A percentile compares a stretch with the other conserved stretches of the same genome.
phyloP scores from a whole-genome alignment of 108 stramenopile species.

The Cylindrotheca fusiformis region DNA sequence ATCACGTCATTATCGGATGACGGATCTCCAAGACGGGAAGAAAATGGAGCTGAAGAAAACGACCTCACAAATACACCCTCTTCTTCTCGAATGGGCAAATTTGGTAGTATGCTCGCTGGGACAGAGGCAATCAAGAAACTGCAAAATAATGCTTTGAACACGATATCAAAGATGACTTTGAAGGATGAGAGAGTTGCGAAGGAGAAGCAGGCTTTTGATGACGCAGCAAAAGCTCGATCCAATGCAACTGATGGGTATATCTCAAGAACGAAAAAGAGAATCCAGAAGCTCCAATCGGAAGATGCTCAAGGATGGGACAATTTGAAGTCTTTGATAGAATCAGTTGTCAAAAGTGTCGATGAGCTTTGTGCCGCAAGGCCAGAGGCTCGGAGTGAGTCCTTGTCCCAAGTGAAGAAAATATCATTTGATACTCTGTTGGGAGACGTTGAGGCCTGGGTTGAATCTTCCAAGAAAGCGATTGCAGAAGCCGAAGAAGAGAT shows the following conservation, averaged over 20 bases:
- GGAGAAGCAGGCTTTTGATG: slow-evolving; percentile 46
- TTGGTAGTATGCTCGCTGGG: slow-evolving; percentile 32
- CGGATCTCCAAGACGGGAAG: no score
- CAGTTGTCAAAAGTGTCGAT: slow-evolving; percentile 1
- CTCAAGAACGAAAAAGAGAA: slow-evolving; percentile 29
- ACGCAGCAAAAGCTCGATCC: slow-evolving; percentile 30
- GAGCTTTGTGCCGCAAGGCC: neutral
- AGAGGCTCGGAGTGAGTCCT: neutral
- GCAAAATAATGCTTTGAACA: slow-evolving; percentile 46
- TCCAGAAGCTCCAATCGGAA: slow-evolving; percentile 42
- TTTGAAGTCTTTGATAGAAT: slow-evolving; percentile 21
- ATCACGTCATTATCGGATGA: neutral
- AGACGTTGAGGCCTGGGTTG: slow-evolving; percentile 19
- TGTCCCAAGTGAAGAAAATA: slow-evolving; percentile 2
- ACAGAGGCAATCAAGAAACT: slow-evolving; percentile 78
- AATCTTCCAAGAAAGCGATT: slow-evolving; percentile 10
- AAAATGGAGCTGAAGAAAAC: neutral
- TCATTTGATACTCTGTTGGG: slow-evolving; percentile 9
- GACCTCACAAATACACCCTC: neutral
- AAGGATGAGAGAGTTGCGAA: slow-evolving; percentile 56
- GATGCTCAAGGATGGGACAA: slow-evolving; percentile 46
- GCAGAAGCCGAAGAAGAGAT: slow-evolving; percentile 8
- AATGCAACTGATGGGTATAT: slow-evolving; percentile 39
- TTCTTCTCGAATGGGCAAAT: slow-evolving; percentile 15
- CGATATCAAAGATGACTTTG: slow-evolving; percentile 41